These are phyloP conservation scores for Lodderomyces pseudojiufengensis DNA, from an alignment of 1,139 yeast genomes.

Conservation along the genomic window DNA sequence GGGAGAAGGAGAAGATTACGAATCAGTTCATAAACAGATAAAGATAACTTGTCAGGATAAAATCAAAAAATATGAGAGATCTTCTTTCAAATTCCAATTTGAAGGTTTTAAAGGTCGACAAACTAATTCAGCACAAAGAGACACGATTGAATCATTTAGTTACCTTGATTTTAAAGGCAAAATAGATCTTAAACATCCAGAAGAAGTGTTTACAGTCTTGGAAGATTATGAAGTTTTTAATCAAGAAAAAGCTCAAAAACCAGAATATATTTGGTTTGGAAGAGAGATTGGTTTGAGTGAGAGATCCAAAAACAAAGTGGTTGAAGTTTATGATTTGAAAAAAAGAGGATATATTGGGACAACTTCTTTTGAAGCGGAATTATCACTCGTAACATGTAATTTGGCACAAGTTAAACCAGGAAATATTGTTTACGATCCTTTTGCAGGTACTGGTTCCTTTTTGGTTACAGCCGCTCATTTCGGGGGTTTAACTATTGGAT, in stretches of 20 bases:
- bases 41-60: constrained; percentile 26
- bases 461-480: constrained; percentile 83
- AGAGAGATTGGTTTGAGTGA: constrained; percentile 65
- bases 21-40: constrained; percentile 56
- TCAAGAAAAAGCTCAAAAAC: constrained; percentile 49
- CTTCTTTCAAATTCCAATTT: constrained; percentile 78
- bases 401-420: constrained; percentile 71
- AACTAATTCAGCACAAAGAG: constrained; percentile 49
- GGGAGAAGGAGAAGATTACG: constrained; percentile 63
- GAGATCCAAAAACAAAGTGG: constrained; percentile 48
- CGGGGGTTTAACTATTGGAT: constrained; percentile 79
- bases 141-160: constrained; percentile 66
- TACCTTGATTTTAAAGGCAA: constrained; percentile 75
- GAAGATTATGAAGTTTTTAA: constrained; percentile 65
- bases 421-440: constrained; percentile 83
- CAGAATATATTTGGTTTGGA: constrained; percentile 69
- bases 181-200: constrained; percentile 74
- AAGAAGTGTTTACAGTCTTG: constrained; percentile 64
- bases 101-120: constrained; percentile 71
- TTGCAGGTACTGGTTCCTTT: constrained; percentile 96
- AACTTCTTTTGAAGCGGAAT: constrained; percentile 90
- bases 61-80: constrained; percentile 33
- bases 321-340: constrained; percentile 78
- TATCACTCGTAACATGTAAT: constrained; percentile 80
- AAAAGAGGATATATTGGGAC: constrained; percentile 90